These are phyloP conservation scores for Forsythia viridissima DNA, from an alignment of 257 asterid species.

Conservation along the genomic window DNA sequence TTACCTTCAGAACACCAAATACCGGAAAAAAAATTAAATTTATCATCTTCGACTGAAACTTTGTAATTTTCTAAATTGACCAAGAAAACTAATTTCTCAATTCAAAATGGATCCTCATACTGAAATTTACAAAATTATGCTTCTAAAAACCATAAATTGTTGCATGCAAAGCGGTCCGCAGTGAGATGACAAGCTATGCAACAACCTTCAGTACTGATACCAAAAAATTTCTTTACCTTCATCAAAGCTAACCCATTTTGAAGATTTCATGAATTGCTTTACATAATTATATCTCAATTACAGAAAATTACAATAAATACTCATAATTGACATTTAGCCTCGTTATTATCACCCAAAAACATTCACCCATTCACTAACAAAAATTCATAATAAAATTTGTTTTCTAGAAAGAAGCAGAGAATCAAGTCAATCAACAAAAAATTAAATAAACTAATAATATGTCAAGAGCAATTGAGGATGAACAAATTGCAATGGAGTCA, in stretches of 20 bases:
- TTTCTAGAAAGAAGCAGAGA: constrained; percentile 12
- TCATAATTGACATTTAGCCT: too few species aligned
- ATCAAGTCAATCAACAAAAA: neutral
- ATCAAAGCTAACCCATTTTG: neutral
- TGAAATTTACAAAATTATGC: neutral
- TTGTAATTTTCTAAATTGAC: neutral
- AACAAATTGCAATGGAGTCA: too few species aligned
- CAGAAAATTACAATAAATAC: neutral
- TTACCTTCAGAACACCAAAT: constrained; percentile 40
- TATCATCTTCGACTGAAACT: constrained; percentile 9
- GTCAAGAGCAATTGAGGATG: too few species aligned
- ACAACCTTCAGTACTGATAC: too few species aligned
- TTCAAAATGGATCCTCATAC: neutral
- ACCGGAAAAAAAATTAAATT: constrained; percentile 8
- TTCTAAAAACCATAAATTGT: neutral
- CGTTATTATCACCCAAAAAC: too few species aligned
- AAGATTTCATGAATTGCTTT: neutral
- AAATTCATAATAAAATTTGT: neutral
- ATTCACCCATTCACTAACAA: neutral
- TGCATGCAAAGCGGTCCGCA: neutral
- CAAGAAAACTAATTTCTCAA: neutral
- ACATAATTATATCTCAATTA: neutral
- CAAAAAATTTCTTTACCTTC: neutral
- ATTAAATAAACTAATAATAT: too few species aligned
- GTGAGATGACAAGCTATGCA: neutral